These are phyloP conservation scores for Capsicum rhomboideum DNA, from an alignment of 257 asterid genomes.

Conservation along the genomic window DNA sequence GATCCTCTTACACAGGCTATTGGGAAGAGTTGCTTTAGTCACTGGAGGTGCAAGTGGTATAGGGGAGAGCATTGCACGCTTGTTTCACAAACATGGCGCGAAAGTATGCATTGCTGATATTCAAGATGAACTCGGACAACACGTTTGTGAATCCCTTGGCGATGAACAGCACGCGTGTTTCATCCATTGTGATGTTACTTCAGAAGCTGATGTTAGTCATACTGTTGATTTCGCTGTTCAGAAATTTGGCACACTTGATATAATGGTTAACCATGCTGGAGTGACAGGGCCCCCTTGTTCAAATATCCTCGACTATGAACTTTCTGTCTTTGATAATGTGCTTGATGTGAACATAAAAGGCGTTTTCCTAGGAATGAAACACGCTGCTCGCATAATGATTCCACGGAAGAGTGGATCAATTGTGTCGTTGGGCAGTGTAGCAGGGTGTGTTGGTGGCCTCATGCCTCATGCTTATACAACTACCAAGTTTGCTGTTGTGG, in stretches of 20 bases:
- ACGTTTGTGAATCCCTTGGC: conserved; percentile 30
- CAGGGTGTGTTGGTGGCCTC: conserved; percentile 36
- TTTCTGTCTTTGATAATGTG: conserved; percentile 43
- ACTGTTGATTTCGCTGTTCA: conserved; percentile 66
- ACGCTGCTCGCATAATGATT: conserved; percentile 83
- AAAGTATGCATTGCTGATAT: conserved; percentile 63
- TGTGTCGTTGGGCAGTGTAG: conserved; percentile 46
- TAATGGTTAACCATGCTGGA: conserved; percentile 90
- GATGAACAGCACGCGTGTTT: conserved; percentile 14
- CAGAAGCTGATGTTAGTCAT: conserved; percentile 47
- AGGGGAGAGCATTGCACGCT: conserved; percentile 66
- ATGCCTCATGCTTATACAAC: conserved; percentile 68
- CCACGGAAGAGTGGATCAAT: conserved; percentile 72
- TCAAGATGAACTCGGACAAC: conserved; percentile 44
- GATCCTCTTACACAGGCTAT: conserved; percentile 27
- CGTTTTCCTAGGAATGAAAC: conserved; percentile 81
- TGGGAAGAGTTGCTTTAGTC: conserved; percentile 76
- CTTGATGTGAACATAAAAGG: conserved; percentile 62
- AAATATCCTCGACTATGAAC: conserved; percentile 49
- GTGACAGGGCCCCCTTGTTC: conserved; percentile 42
- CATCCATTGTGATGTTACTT: conserved; percentile 65
- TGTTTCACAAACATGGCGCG: conserved; percentile 69
- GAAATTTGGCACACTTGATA: conserved; percentile 61
- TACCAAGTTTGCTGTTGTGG: conserved; percentile 73
- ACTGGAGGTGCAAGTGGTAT: conserved; percentile 91